Evolutionary conservation across 331 rosid genomes (phyloP).

Genomic region (Phaseolus coccineus): DNA sequence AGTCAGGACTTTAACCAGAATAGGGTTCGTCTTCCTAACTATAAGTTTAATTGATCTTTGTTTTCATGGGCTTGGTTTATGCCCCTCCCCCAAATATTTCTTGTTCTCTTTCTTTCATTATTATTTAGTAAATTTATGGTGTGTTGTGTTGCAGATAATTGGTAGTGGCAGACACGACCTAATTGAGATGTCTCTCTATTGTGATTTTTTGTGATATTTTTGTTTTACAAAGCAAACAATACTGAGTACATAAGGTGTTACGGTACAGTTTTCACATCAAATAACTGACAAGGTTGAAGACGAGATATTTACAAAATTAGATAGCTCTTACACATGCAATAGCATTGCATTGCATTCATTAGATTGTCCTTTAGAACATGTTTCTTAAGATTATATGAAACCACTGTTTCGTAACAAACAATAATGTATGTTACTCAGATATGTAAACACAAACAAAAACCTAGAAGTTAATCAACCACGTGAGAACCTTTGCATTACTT

Average conservation of each 20-base stretch:
- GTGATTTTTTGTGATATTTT: too few species aligned
- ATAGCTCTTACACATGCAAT: not conserved
- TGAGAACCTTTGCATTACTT: constrained; percentile 7
- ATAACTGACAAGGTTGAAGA: constrained; percentile 4
- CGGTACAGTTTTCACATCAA: not conserved
- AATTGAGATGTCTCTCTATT: not conserved
- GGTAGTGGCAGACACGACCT: not conserved
- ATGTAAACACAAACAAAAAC: constrained; percentile 24
- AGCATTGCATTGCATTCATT: constrained; percentile 8
- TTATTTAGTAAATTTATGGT: too few species aligned
- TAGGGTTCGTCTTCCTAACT: not conserved
- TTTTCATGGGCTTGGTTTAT: not conserved
- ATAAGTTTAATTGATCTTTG: not conserved
- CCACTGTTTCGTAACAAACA: not conserved
- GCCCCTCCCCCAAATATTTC: not conserved
- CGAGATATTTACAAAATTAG: constrained; percentile 1
- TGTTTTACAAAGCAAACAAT: too few species aligned
- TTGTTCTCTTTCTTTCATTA: not conserved
- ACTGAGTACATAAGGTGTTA: too few species aligned
- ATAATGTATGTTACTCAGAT: not conserved
- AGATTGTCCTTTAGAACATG: not conserved
- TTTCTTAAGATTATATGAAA: not conserved
- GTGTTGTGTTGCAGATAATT: too few species aligned
- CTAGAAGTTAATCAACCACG: constrained; percentile 21
- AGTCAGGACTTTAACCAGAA: not conserved